Conservation (phyloP, 1,284 basidiomycete species). For the Leccinum subatratum region DNA sequence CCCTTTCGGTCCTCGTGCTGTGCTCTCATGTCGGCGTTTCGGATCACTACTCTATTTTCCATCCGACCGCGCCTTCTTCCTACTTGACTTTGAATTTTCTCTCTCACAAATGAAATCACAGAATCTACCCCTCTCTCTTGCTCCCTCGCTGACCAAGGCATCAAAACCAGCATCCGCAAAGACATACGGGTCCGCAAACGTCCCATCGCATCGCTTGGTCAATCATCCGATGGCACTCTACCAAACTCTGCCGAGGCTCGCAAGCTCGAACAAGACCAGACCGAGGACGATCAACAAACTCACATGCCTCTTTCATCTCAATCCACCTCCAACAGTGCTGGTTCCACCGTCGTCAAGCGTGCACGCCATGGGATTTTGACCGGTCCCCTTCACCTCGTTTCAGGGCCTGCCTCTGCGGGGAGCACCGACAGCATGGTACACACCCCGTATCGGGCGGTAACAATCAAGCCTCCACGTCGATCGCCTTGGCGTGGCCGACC, state of each 20-base stretch:
- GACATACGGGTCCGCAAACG: slow-evolving; percentile 78
- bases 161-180: slow-evolving; percentile 89
- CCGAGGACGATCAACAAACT: slow-evolving; percentile 23
- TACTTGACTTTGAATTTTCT: slow-evolving; percentile 6
- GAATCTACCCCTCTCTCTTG: slow-evolving; percentile 86
- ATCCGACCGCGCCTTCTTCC: slow-evolving; percentile 10
- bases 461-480: slow-evolving; percentile 17
- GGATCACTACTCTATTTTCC: slow-evolving; percentile 23
- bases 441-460: slow-evolving; percentile 18
- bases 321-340: slow-evolving; percentile 4
- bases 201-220: slow-evolving; percentile 42
- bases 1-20: slow-evolving; percentile 14
- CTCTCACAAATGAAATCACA: slow-evolving; percentile 28
- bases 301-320: slow-evolving; percentile 16
- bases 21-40: slow-evolving; percentile 13
- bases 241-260: slow-evolving; percentile 15
- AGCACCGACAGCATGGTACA: slow-evolving; percentile 20
- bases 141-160: slow-evolving; percentile 85
- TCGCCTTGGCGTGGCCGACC: slow-evolving; percentile 31
- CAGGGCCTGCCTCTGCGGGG: slow-evolving; percentile 19
- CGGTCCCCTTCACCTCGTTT: slow-evolving; percentile 19
- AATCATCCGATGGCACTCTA: slow-evolving; percentile 37
- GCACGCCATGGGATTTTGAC: slow-evolving; percentile 31
- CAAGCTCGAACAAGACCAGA: slow-evolving; percentile 27
- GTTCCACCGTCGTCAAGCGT: slow-evolving; percentile 19